Conservation (phyloP, 257 asterid species). For the Datura wrightii region DNA sequence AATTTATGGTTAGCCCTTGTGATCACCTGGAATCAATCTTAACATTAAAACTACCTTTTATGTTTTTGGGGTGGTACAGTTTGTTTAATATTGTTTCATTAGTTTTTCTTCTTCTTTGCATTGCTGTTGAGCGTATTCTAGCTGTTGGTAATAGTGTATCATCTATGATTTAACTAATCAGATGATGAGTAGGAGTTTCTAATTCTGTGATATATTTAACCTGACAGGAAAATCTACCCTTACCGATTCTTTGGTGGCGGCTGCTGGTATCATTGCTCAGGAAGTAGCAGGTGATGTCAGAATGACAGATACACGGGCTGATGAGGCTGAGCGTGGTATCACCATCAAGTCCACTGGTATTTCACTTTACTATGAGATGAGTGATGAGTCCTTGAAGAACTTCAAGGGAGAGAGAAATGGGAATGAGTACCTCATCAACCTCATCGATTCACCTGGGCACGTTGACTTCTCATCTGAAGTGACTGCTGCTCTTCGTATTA, state of each 20-base stretch:
- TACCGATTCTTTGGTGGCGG: constrained; percentile 52
- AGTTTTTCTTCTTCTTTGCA: not conserved
- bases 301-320: constrained; percentile 52
- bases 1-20: not conserved
- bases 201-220: not conserved
- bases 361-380: constrained; percentile 49
- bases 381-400: constrained; percentile 41
- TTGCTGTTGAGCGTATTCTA: not conserved
- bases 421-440: constrained; percentile 51
- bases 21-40: not conserved
- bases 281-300: constrained; percentile 54
- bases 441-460: constrained; percentile 51
- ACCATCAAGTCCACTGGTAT: constrained; percentile 53
- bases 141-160: not conserved
- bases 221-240: constrained; percentile 49
- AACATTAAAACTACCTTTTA: not conserved
- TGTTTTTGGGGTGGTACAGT: not conserved
- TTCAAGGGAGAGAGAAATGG: constrained; percentile 44
- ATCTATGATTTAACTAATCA: not conserved
- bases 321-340: constrained; percentile 55
- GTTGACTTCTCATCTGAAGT: constrained; percentile 55
- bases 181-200: not conserved
- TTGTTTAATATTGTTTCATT: not conserved
- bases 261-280: constrained; percentile 53
- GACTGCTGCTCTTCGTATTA: constrained; percentile 49